Evolutionary conservation across 2,329 filamentous ascomycete genomes (phyloP), one percentile per base, ranked within the genome.

Genomic region (Pseudogymnoascus sp.): DNA sequence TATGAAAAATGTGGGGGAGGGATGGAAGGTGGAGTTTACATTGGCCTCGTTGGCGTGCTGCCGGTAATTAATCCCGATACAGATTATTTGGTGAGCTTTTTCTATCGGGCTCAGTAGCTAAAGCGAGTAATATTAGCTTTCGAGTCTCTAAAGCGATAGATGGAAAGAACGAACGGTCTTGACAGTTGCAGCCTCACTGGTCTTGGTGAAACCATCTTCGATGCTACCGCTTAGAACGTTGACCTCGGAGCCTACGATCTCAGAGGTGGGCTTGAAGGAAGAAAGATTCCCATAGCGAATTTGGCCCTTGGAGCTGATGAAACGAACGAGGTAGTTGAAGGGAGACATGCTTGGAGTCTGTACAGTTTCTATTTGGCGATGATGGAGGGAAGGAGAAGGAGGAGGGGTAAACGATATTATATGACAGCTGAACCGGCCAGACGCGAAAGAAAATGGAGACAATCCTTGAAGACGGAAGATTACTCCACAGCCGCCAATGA

Each of bases 11-110:
- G 38, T 39, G 8, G n/a, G 38, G 37, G 29, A 12, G 38, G 59
- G 38, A 49, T 39, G 19, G 16, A 19, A 19, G 38, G 33, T 31
- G 19, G 26, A 14, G 61, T 60, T 37, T 38, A 65, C 66, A 38
- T 66, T 66, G 11, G 64, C 58, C 62, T 67, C 63, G 60, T 62
- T 65, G 11, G 63, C 65, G 66, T 86, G 83, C 55, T 80, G 83
- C 29, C 78, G 77, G 67, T 86, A 86, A 67, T 87, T 86, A 21
- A 86, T 69, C 0, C 83, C 83, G 11, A 85, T 78, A 66, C 83
- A 86, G 19, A 82, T 73, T 2, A 87, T 68, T 45, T 84, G 82
- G 0, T 82, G 80, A 0, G 62, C 62, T 26, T 62, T 58, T 55
- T 64, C 59, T 10, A 66, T 2, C 4, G 65, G 65, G 19, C 59